Conservation (phyloP, 2,329 filamentous ascomycete species). For the Keithomyces neogunnii region DNA sequence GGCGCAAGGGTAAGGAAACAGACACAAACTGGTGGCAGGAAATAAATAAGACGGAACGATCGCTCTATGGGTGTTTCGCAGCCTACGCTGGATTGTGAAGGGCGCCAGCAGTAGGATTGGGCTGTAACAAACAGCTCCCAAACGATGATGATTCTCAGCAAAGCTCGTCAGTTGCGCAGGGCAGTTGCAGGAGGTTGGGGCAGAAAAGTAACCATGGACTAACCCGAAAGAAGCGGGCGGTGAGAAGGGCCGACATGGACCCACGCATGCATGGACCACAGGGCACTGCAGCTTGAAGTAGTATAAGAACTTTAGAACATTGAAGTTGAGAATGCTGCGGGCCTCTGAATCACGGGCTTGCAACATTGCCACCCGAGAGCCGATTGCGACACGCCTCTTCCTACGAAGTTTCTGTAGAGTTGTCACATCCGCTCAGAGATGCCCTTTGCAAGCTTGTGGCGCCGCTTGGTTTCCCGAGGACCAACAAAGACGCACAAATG, state of each 20-base stretch:
- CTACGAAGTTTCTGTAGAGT: too few species aligned
- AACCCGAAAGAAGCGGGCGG: constrained; percentile 8
- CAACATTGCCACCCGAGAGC: too few species aligned
- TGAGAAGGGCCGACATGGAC: constrained; percentile 1
- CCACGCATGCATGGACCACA: too few species aligned
- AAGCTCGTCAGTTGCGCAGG: constrained; percentile 9
- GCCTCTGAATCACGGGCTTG: too few species aligned
- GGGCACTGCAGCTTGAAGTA: too few species aligned
- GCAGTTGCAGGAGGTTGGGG: constrained; percentile 7
- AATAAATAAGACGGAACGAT: neutral
- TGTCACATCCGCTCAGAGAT: too few species aligned
- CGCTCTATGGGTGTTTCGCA: neutral
- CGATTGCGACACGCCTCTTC: too few species aligned
- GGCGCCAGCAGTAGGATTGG: constrained; percentile 3
- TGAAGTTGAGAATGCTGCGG: too few species aligned
- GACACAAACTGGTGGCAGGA: neutral
- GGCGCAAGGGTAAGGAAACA: neutral
- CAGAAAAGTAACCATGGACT: constrained; percentile 10
- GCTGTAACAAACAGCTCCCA: neutral
- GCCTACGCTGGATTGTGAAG: constrained; percentile 5
- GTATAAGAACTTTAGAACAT: too few species aligned
- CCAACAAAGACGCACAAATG: too few species aligned
- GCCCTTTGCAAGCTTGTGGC: too few species aligned
- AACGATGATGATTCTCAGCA: constrained; percentile 5
- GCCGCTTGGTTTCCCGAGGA: too few species aligned